Base-by-base conservation (phyloP, 345 rosid species). In the Boechera divaricarpa region DNA sequence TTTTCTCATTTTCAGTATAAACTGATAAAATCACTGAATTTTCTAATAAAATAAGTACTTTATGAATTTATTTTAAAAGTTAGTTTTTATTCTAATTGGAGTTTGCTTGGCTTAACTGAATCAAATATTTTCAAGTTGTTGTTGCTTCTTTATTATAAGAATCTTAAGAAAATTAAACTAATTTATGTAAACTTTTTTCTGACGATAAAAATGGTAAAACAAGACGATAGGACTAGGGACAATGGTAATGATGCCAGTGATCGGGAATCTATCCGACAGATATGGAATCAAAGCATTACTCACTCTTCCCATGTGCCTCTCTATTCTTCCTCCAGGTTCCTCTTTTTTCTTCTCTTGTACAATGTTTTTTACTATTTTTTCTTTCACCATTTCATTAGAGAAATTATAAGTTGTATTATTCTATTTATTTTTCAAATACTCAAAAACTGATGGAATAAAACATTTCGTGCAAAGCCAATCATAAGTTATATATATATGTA, bases 261-360 rank as follows among this genome's bases (percentile, higher is more conserved):
- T 94, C 1, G 97, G 98, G 31, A 87, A 88, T 71, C 83, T 94
- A n/a, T 88, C 98, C 0, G 98, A 94, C 72, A 86, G 81, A 68
- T 84, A 90, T 77, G 98, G 98, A 51, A 87, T 94, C 71, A 94
- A 94, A 75, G 81, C 96, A 39, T 47, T 94, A 86, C 94, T 91
- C 11, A 86, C 91, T 0, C 62, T 87, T 48, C 97, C 97, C 0
- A 54, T 94, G 83, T 64, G 55, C 56, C 88, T 87, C 72, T 41
- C 88, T 65, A 77, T 91, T 65, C 29, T 90, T 61, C 96, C 96
- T 41, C 71, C 86, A 57, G 98, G 95, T 73, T 60, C 63, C 0
- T 36, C 36, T 33, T 9, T 36, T 36, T 15, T 38, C 0, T 28
- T 36, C n/a, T 31, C 6, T 31, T 2, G 4, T 10, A 2, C 28